phyloP scores from a whole-genome alignment of 495 filamentous ascomycete species.

The Podospora tetraspora region DNA sequence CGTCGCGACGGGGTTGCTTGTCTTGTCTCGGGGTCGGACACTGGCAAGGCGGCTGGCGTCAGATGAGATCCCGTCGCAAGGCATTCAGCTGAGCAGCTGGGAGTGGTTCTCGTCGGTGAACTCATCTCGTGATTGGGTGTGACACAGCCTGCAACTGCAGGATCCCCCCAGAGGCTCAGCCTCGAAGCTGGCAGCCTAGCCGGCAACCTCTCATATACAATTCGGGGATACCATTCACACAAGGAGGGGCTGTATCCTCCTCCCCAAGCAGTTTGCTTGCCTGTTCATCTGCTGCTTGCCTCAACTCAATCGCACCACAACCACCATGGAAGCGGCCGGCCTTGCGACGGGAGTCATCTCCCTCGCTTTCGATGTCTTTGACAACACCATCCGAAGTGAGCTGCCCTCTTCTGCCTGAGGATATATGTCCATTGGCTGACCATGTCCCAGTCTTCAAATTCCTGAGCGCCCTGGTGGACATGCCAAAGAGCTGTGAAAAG shows the following conservation, averaged over 20 bases:
- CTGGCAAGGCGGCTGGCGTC: neutral
- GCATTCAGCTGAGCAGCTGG: neutral
- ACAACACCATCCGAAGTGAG: conserved; percentile 26
- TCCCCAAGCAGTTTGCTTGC: neutral
- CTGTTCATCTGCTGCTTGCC: neutral
- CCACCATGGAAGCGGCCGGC: conserved; percentile 21
- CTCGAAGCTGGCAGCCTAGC: neutral
- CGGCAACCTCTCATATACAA: neutral
- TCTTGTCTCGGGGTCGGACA: neutral
- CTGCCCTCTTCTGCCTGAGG: neutral
- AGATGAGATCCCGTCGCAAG: neutral
- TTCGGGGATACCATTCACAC: neutral
- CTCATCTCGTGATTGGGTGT: neutral
- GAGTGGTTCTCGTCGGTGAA: neutral
- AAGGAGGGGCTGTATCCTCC: neutral
- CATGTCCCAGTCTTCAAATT: conserved; percentile 26
- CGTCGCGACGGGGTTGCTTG: neutral
- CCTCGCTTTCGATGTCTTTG: conserved; percentile 30
- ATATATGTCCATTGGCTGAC: neutral
- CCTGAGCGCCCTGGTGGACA: conserved; percentile 28
- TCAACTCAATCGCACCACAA: neutral
- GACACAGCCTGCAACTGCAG: neutral
- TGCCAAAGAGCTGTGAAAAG: conserved; percentile 29
- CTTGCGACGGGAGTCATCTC: conserved; percentile 21
- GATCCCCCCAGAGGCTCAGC: neutral